phyloP scores from a whole-genome alignment of 176 grass and related monocot genomes.

The sorghum (Sorghum bicolor) region DNA sequence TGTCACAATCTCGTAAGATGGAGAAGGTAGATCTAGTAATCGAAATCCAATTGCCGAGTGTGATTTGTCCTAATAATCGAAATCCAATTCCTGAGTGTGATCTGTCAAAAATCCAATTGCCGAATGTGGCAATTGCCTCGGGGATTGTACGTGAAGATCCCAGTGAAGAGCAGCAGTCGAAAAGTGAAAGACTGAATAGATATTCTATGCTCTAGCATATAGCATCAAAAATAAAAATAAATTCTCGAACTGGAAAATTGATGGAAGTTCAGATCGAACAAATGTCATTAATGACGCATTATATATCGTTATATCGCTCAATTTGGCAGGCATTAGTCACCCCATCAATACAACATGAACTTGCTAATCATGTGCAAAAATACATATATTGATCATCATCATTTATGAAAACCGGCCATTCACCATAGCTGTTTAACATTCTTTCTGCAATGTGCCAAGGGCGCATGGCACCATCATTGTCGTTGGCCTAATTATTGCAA shows the following conservation, averaged over 20 bases:
- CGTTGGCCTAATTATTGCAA: slow-evolving; percentile 35
- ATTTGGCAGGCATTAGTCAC: neutral
- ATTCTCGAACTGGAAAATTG: neutral
- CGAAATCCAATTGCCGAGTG: no score
- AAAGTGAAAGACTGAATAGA: neutral
- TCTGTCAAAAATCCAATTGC: neutral
- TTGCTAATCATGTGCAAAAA: neutral
- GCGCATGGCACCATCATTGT: neutral
- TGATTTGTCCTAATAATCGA: no score
- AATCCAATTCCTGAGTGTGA: neutral
- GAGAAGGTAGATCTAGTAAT: neutral
- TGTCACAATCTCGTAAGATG: no score
- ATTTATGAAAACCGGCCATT: slow-evolving; percentile 1
- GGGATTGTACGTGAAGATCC: neutral
- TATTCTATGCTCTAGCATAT: neutral
- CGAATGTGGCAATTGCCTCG: neutral
- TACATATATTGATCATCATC: neutral
- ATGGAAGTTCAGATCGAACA: neutral
- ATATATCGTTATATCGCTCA: neutral
- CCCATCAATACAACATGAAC: neutral
- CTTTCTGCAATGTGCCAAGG: neutral
- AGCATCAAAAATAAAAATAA: neutral
- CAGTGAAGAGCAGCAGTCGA: neutral
- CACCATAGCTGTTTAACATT: neutral
- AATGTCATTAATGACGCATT: neutral